These are phyloP conservation scores for Phialocephala sp. DNA, from an alignment of 2,329 filamentous ascomycete species.

Conservation along the genomic window DNA sequence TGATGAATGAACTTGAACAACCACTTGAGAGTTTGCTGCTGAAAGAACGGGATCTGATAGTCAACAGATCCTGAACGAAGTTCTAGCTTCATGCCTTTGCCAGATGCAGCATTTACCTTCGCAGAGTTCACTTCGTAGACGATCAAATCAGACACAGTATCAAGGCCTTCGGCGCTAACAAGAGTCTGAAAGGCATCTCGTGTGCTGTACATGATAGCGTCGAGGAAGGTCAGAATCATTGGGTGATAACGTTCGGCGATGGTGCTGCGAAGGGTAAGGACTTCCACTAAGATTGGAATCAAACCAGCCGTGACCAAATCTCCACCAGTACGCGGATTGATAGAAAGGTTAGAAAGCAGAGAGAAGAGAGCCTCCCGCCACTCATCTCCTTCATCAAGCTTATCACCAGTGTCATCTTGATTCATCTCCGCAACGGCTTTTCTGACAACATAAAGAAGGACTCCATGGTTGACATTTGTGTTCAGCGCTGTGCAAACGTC, in stretches of 20 bases:
- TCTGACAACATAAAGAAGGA: conserved; percentile 89
- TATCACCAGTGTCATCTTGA: conserved; percentile 62
- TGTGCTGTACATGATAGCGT: conserved; percentile 84
- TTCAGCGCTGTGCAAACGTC: conserved; percentile 92
- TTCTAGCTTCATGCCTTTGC: conserved; percentile 72
- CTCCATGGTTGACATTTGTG: conserved; percentile 94
- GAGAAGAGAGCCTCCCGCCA: conserved; percentile 92
- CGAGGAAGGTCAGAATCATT: conserved; percentile 84
- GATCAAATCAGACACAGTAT: conserved; percentile 87
- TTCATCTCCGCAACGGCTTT: conserved; percentile 87
- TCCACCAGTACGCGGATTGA: conserved; percentile 74
- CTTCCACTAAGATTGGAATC: conserved; percentile 87
- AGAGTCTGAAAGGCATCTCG: conserved; percentile 85
- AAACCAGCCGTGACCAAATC: conserved; percentile 89
- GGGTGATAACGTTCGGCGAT: conserved; percentile 85
- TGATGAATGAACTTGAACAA: conserved; percentile 96
- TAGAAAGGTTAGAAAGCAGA: conserved; percentile 81
- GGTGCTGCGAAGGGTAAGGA: conserved; percentile 80
- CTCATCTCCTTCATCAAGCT: conserved; percentile 74
- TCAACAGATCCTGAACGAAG: conserved; percentile 86
- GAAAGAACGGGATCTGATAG: conserved; percentile 90
- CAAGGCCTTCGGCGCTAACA: conserved; percentile 81
- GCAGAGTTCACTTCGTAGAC: conserved; percentile 78
- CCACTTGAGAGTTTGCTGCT: conserved; percentile 92
- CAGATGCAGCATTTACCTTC: conserved; percentile 67